Evolutionary conservation across 2,329 filamentous ascomycete genomes (phyloP).

Genomic region (Epichloe uncinata): DNA sequence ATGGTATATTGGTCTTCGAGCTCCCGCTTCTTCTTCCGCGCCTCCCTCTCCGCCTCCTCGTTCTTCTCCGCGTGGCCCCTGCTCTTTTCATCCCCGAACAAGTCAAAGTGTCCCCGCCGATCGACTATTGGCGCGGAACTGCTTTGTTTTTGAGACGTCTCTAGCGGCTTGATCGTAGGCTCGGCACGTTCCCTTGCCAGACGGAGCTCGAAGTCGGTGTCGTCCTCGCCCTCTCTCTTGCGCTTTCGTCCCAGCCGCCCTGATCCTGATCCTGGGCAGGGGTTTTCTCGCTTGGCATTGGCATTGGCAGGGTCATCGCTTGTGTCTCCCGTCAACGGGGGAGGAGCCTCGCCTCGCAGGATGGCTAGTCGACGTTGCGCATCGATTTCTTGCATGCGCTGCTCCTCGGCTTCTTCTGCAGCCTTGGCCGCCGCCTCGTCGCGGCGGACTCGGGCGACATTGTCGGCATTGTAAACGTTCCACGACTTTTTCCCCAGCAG

Average conservation of each 20-base stretch:
- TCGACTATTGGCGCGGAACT: constrained; percentile 56
- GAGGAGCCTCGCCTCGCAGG: constrained; percentile 56
- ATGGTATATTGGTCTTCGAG: constrained; percentile 70
- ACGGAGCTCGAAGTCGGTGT: constrained; percentile 81
- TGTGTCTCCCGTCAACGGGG: constrained; percentile 22
- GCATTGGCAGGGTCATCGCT: constrained; percentile 12
- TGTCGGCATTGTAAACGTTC: constrained; percentile 93
- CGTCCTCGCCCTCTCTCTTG: constrained; percentile 68
- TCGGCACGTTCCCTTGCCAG: constrained; percentile 44
- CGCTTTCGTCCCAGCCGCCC: constrained; percentile 32
- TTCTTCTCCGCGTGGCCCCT: constrained; percentile 45
- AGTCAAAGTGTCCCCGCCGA: constrained; percentile 61
- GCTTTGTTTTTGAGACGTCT: constrained; percentile 14
- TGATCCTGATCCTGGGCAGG: no score
- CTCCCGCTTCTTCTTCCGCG: constrained; percentile 50
- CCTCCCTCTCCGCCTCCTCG: constrained; percentile 44
- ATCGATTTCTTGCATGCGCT: constrained; percentile 71
- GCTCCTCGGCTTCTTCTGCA: constrained; percentile 67
- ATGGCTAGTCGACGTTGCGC: constrained; percentile 66
- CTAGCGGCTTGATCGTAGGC: constrained; percentile 11
- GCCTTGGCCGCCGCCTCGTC: constrained; percentile 76
- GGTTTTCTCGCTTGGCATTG: no score
- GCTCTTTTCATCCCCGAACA: constrained; percentile 52
- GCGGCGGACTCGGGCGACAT: constrained; percentile 76
- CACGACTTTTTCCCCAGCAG: constrained; percentile 94